Evolutionary conservation across 2,329 filamentous ascomycete genomes (phyloP).

Genomic region (Metarhizium robertsii): DNA sequence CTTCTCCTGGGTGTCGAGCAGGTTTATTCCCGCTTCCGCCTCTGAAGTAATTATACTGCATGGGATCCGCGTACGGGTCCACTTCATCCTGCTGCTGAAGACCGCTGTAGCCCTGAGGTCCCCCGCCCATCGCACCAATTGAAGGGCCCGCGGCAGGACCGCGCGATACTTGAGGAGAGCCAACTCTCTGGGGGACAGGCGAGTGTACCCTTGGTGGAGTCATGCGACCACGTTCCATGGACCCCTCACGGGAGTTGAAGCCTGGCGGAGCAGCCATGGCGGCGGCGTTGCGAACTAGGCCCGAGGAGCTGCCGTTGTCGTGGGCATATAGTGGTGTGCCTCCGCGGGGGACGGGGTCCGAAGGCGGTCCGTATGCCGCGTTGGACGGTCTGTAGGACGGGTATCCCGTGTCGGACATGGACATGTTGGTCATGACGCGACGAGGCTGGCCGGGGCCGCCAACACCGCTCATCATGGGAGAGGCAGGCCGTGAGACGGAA

Average conservation of each 20-base stretch:
- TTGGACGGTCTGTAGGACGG: slow-evolving; percentile 12
- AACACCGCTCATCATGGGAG: slow-evolving; percentile 29
- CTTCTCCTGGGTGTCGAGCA: slow-evolving; percentile 24
- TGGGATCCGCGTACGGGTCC: slow-evolving; percentile 29
- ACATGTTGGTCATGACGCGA: slow-evolving; percentile 9
- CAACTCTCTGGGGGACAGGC: slow-evolving; percentile 4
- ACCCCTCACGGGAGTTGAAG: slow-evolving; percentile 12
- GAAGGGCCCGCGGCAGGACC: slow-evolving; percentile 28
- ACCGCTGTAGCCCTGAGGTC: slow-evolving; percentile 49
- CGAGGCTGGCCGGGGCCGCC: slow-evolving; percentile 18
- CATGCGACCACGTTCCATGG: slow-evolving; percentile 16
- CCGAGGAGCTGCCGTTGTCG: slow-evolving; percentile 43
- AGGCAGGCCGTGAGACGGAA: slow-evolving; percentile 38
- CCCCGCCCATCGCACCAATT: slow-evolving; percentile 44
- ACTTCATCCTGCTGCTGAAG: slow-evolving; percentile 44
- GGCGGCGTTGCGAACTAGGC: slow-evolving; percentile 44
- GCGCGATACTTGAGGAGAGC: not conserved
- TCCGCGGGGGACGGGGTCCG: slow-evolving; percentile 20
- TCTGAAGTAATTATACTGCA: slow-evolving; percentile 50
- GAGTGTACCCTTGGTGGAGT: slow-evolving; percentile 13
- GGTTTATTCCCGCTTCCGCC: slow-evolving; percentile 19
- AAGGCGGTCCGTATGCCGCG: slow-evolving; percentile 4
- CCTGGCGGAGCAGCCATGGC: slow-evolving; percentile 27
- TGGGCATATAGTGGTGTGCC: slow-evolving; percentile 41
- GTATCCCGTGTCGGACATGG: slow-evolving; percentile 17